A percentile compares a stretch with the other conserved stretches of the same genome.
Evolutionary conservation across 23 red algal genomes (phyloP).

Genomic region (Pyropia haitanensis): DNA sequence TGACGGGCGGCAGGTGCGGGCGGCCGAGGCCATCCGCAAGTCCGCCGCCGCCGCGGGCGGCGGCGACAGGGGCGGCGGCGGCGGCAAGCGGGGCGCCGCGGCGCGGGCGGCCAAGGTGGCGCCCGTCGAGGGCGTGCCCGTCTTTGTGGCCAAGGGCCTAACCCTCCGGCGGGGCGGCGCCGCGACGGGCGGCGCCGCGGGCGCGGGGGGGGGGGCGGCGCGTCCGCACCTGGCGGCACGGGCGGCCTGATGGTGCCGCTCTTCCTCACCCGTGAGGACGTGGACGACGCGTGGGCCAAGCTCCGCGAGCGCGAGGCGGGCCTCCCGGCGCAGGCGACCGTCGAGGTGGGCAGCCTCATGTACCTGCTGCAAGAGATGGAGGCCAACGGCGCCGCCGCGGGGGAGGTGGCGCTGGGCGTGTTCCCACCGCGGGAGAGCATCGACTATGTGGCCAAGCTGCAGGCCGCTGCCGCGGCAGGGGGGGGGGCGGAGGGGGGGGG

Average conservation of each 20-base stretch:
- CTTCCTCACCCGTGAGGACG: constrained; percentile 89
- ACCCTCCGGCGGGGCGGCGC: constrained; percentile 80
- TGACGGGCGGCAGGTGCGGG: constrained; percentile 64
- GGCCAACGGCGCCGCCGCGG: constrained; percentile 4
- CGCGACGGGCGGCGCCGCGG: background rate
- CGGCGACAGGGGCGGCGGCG: background rate
- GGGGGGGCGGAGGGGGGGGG: too few species aligned
- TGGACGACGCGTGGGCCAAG: constrained; percentile 83
- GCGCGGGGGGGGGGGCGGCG: too few species aligned
- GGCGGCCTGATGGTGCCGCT: constrained; percentile 53
- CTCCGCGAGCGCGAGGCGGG: constrained; percentile 54
- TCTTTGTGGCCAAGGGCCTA: constrained; percentile 92
- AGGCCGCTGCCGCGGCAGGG: constrained; percentile 6
- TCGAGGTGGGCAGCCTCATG: constrained; percentile 68
- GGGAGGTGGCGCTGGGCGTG: constrained; percentile 20
- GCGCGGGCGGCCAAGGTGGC: too few species aligned
- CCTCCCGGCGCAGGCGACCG: constrained; percentile 40
- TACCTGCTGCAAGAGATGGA: constrained; percentile 65
- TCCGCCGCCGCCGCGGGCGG: constrained; percentile 1
- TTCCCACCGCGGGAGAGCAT: constrained; percentile 57
- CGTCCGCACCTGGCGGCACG: too few species aligned
- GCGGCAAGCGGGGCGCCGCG: background rate
- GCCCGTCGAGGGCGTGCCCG: constrained; percentile 63
- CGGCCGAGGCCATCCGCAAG: constrained; percentile 52
- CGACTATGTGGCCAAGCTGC: constrained; percentile 64